Conservation (phyloP, 805 yeast species). For the Monosporozyma unispora region DNA sequence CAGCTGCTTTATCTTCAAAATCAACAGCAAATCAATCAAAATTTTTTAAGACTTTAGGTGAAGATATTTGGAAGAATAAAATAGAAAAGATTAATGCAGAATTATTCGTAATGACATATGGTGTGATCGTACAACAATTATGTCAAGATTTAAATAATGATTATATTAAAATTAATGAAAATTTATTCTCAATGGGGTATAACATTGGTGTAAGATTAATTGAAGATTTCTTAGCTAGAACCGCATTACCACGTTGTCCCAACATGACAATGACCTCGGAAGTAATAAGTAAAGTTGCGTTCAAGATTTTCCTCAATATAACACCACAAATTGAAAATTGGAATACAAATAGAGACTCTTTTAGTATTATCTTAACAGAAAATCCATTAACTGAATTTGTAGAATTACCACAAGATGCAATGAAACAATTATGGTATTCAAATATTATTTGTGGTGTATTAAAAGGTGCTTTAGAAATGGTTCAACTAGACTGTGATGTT, state of each 20-base stretch:
- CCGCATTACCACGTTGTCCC: slow-evolving; percentile 76
- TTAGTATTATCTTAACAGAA: slow-evolving; percentile 63
- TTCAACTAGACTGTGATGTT: slow-evolving; percentile 84
- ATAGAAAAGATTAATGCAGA: slow-evolving; percentile 90
- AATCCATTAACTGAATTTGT: slow-evolving; percentile 94
- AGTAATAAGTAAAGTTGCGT: slow-evolving; percentile 75
- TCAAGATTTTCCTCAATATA: slow-evolving; percentile 79
- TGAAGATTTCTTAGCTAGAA: slow-evolving; percentile 85
- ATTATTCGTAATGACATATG: slow-evolving; percentile 88
- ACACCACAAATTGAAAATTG: slow-evolving; percentile 69
- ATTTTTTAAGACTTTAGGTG: slow-evolving; percentile 45
- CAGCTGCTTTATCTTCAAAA: slow-evolving; percentile 1
- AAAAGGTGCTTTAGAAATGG: slow-evolving; percentile 90
- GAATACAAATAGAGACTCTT: slow-evolving; percentile 66
- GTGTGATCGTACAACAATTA: slow-evolving; percentile 84
- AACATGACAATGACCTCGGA: slow-evolving; percentile 82
- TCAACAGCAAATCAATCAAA: slow-evolving; percentile 12
- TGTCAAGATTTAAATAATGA: slow-evolving; percentile 75
- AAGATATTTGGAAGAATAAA: slow-evolving; percentile 83
- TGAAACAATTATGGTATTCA: slow-evolving; percentile 81
- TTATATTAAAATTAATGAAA: slow-evolving; percentile 69
- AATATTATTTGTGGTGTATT: slow-evolving; percentile 84
- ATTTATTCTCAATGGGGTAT: slow-evolving; percentile 88
- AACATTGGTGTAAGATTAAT: slow-evolving; percentile 85
- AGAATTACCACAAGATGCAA: slow-evolving; percentile 77